Percentiles rank a stretch among this genome's conserved stretches.
These are phyloP conservation scores for Yamadazyma spencermartinsiae DNA, from an alignment of 1,139 yeast genomes.

Conservation along the genomic window DNA sequence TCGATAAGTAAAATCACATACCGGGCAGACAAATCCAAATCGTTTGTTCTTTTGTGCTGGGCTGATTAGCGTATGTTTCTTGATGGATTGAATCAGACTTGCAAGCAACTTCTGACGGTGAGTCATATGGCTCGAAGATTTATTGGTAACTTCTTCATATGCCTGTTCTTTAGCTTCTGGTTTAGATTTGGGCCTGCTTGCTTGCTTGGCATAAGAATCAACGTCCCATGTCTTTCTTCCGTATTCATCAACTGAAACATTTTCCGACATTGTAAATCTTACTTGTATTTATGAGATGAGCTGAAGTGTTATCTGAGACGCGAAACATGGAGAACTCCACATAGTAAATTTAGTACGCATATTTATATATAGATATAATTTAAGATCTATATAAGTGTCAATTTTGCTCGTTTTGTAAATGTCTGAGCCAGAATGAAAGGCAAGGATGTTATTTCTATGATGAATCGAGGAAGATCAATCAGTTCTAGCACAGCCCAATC, in stretches of 20 bases:
- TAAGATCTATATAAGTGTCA: too few species aligned
- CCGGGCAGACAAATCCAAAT: constrained; percentile 81
- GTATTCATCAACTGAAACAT: constrained; percentile 37
- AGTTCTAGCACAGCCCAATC: neutral
- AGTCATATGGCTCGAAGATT: constrained; percentile 25
- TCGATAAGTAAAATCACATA: constrained; percentile 75
- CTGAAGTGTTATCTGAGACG: too few species aligned
- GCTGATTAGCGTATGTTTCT: constrained; percentile 35
- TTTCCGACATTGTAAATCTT: neutral
- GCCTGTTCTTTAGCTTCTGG: constrained; percentile 3
- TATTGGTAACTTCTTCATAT: constrained; percentile 12
- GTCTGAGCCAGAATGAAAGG: constrained; percentile 2
- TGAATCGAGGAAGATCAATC: neutral
- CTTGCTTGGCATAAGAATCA: constrained; percentile 58
- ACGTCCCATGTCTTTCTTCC: constrained; percentile 74
- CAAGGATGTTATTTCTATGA: constrained; percentile 1
- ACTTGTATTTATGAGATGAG: too few species aligned
- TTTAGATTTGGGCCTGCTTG: constrained; percentile 19
- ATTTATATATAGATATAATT: too few species aligned
- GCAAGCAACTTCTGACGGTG: constrained; percentile 35
- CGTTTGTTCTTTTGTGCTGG: constrained; percentile 48
- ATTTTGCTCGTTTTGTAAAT: too few species aligned
- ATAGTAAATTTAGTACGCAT: too few species aligned
- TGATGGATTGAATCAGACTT: constrained; percentile 36
- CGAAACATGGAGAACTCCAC: constrained; percentile 2